phyloP scores from a whole-genome alignment of 306 rosid species.

The Coriaria nepalensis region DNA sequence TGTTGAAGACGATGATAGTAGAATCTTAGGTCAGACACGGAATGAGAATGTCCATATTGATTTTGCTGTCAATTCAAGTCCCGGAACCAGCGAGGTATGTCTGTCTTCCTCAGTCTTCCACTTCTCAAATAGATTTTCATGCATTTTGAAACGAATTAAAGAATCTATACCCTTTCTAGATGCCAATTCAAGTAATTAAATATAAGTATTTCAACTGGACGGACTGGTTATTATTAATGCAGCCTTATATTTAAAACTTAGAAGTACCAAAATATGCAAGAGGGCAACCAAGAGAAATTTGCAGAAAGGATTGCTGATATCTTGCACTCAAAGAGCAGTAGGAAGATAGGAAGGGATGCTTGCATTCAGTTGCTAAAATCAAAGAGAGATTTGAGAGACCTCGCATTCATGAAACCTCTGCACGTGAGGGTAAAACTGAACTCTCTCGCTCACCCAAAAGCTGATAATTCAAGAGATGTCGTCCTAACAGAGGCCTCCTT shows the following conservation, averaged over 20 bases:
- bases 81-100: slow-evolving; percentile 86
- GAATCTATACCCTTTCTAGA: too few species aligned
- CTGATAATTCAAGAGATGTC: slow-evolving; percentile 45
- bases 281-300: slow-evolving; percentile 28
- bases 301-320: slow-evolving; percentile 56
- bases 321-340: slow-evolving; percentile 27
- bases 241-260: slow-evolving; percentile 44
- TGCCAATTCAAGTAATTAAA: too few species aligned
- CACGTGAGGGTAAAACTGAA: slow-evolving; percentile 57
- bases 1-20: slow-evolving; percentile 21
- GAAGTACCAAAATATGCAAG: slow-evolving; percentile 17
- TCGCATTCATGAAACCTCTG: slow-evolving; percentile 51
- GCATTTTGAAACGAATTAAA: too few species aligned
- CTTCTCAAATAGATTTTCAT: background rate
- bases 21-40: slow-evolving; percentile 16
- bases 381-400: slow-evolving; percentile 53
- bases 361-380: slow-evolving; percentile 36
- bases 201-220: slow-evolving; percentile 1
- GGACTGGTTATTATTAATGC: slow-evolving; percentile 59
- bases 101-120: background rate
- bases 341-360: slow-evolving; percentile 37
- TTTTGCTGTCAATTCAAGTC: slow-evolving; percentile 54
- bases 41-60: slow-evolving; percentile 28
- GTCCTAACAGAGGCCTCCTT: slow-evolving; percentile 49
- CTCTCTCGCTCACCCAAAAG: slow-evolving; percentile 53